Evolutionary conservation across 345 rosid species (phyloP), one percentile per base, ranked within the genome.

Genomic region (Salix udensis): DNA sequence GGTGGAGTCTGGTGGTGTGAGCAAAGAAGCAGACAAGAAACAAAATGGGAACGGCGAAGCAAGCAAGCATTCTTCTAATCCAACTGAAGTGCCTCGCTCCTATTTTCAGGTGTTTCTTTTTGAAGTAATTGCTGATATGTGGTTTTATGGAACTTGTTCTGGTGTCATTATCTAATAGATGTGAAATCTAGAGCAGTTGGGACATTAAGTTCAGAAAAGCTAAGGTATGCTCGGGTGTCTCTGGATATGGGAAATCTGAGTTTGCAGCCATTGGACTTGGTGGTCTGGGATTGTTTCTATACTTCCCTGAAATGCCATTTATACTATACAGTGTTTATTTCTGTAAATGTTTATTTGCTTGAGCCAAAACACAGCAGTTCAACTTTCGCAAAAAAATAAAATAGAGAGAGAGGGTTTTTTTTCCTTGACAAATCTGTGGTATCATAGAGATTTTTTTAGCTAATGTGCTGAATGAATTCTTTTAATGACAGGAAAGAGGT

Each of bases 101-200:
- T 86, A 77, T 78, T 85, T 86, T 85, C 97, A 96, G 98, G 98
- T 93, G 39, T 80, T 81, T 36, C 23, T 44, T 67, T 60, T 79
- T 70, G 60, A 30, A 24, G 9, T 66, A 58, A 19, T 37, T 70
- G 26, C 19, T 50, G 6, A 26, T 30, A 24, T 28, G 37, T 50
- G 58, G 7, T 50, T 50, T 50, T 50, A 6, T 46, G 21, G 14
- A 70, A 44, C n/a, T 12, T 68, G 30, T 13, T 40, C 13, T 68
- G 6, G 44, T 14, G 34, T 65, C 67, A 65, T 65, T 30, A 31
- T 50, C n/a, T 18, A 50, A 18, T 50, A n/a, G 55, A 50, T 16
- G n/a, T 18, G 55, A 50, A 50, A 50, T 18, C n/a, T 18, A 50
- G n/a, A 7, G n/a, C n/a, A 0, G n/a, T 50, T 16, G 8, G 19